Percentiles rank a stretch among this genome's conserved stretches.
Conservation (phyloP, 345 rosid species). For the Salix viminalis region DNA sequence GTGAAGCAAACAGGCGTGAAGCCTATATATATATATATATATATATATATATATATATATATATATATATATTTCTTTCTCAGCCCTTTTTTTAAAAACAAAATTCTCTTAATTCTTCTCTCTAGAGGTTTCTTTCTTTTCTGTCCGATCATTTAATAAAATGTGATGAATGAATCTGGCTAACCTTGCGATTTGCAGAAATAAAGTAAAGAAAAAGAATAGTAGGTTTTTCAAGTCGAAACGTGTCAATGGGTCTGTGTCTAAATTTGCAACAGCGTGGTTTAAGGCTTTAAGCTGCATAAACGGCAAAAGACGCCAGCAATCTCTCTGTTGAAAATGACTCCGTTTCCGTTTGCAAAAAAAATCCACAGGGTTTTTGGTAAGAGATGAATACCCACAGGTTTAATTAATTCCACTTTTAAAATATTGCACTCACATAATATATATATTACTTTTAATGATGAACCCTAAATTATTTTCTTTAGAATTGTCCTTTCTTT, state of each 20-base stretch:
- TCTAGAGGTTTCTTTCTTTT: not conserved
- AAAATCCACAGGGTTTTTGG: slow-evolving; percentile 13
- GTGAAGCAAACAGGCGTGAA: slow-evolving; percentile 98
- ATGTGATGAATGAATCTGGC: slow-evolving; percentile 12
- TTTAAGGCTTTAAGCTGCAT: slow-evolving; percentile 56
- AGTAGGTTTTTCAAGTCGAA: slow-evolving; percentile 18
- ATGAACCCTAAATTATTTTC: too few species aligned
- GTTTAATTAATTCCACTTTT: not conserved
- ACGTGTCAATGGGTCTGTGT: slow-evolving; percentile 38
- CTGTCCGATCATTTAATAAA: not conserved
- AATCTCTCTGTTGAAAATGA: slow-evolving; percentile 37
- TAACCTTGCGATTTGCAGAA: not conserved
- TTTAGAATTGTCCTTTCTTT: too few species aligned
- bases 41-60: not conserved
- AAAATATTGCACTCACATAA: not conserved
- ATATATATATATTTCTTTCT: slow-evolving; percentile 12
- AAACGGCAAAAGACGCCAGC: slow-evolving; percentile 62
- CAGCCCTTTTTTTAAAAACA: too few species aligned
- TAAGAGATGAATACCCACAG: slow-evolving; percentile 32
- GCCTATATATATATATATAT: slow-evolving; percentile 17
- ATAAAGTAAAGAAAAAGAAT: not conserved
- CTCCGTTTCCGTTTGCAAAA: slow-evolving; percentile 28
- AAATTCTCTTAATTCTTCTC: not conserved
- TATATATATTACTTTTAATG: not conserved
- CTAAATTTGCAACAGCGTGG: slow-evolving; percentile 42